Base-by-base conservation (phyloP, 1,284 basidiomycete genomes). In the Ganoderma sp. region DNA sequence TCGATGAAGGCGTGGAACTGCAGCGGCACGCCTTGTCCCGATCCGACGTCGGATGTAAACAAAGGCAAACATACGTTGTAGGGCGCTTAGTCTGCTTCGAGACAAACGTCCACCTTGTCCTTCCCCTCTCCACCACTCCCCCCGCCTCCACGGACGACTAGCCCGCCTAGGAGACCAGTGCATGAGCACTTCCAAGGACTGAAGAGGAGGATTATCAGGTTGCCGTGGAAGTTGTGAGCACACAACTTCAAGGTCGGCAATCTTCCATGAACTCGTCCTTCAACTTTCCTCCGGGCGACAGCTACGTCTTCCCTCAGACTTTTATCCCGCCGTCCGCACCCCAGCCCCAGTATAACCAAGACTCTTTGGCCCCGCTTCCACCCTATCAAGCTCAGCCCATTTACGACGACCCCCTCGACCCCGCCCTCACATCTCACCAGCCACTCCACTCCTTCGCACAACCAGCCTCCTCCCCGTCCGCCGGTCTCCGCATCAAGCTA, bases 401-500 rank as follows among this genome's bases (percentile, higher is more conserved):
- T 52, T 52, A 54, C 67, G 34, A 63, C 65, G 14, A 54, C 52
- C 28, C 56, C 63, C 19, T 66, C 62, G 65, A 65, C 65, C 50
- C 64, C 43, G 58, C 37, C 14, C 63, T 67, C 54, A 22, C 48
- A 7, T 34, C 56, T 45, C 54, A 25, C 3, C 63, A 56, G 67
- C 68, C 65, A 66, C 69, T 42, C 41, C 59, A 22, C 8, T 60
- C 61, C 32, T 15, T 52, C 12, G 45, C 61, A 6, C 63, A 68
- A 15, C 22, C 62, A 32, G 54, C 59, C 10, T 57, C 67, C 32
- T 69, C 69, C 12, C 72, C 68, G 10, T 56, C 71, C 2, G 50
- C 63, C 19, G 61, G 63, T 37, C 50, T 77, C 14, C 72, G 68
- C 17, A 78, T 78, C 70, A 77, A 72, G 57, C 63, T 78, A 12